These are phyloP conservation scores for Boletus subcaerulescens DNA, from an alignment of 768 basidiomycete species.

Conservation along the genomic window DNA sequence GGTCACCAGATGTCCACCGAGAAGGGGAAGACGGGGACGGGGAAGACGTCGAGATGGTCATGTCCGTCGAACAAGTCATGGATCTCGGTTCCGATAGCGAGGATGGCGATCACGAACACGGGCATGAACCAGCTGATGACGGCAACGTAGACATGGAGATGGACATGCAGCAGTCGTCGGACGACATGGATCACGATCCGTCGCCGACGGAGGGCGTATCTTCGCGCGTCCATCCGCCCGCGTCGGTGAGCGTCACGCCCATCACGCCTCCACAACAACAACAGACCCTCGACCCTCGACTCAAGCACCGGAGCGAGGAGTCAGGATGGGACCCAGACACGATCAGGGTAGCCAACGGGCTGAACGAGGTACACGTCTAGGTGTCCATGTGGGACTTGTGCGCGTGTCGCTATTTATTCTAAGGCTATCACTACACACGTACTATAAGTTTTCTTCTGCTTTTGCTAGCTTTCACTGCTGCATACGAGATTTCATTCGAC, in stretches of 20 bases:
- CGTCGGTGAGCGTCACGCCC: constrained; percentile 31
- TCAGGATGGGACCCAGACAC: constrained; percentile 25
- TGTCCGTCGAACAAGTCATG: constrained; percentile 46
- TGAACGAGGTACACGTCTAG: constrained; percentile 19
- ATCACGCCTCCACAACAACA: constrained; percentile 28
- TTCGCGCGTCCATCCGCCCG: constrained; percentile 22
- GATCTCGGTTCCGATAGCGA: constrained; percentile 41
- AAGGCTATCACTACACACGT: constrained; percentile 15
- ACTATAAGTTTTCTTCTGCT: neutral
- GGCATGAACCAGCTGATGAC: neutral
- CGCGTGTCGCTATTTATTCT: constrained; percentile 11
- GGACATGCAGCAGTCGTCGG: constrained; percentile 25
- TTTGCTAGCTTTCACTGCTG: neutral
- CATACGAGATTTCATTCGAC: neutral
- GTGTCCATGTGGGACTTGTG: neutral
- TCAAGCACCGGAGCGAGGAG: constrained; percentile 32
- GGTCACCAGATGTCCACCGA: constrained; percentile 8
- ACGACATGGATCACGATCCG: constrained; percentile 28
- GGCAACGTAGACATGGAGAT: constrained; percentile 20
- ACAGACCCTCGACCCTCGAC: constrained; percentile 26
- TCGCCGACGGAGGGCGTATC: constrained; percentile 35
- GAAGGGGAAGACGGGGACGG: constrained; percentile 14
- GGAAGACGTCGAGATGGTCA: constrained; percentile 31
- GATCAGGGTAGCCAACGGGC: constrained; percentile 13
- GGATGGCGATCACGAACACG: constrained; percentile 18